These are phyloP conservation scores for Paramyrothecium sp. DNA, from an alignment of 2,329 filamentous ascomycete genomes.

Conservation along the genomic window DNA sequence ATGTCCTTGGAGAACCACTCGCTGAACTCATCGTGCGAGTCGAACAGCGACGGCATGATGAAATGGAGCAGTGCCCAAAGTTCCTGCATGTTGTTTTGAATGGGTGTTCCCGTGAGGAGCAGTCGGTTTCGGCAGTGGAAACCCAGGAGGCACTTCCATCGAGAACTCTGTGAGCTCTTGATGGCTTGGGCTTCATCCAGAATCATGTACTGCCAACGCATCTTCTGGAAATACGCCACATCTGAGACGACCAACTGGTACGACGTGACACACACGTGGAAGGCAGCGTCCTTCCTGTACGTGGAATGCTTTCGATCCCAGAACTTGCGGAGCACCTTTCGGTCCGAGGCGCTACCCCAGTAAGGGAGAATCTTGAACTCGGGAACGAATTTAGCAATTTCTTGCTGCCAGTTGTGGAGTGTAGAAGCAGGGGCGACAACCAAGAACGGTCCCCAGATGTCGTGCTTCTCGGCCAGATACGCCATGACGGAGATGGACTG, in stretches of 20 bases:
- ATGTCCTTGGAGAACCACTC: constrained; percentile 97
- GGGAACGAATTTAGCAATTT: constrained; percentile 93
- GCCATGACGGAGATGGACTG: constrained; percentile 99
- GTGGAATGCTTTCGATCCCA: constrained; percentile 98
- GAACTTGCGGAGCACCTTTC: constrained; percentile 96
- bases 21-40: constrained; percentile 88
- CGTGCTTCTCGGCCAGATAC: constrained; percentile 94
- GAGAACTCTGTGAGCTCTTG: constrained; percentile 93
- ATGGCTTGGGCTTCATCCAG: constrained; percentile 98
- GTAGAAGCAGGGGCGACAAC: constrained; percentile 96
- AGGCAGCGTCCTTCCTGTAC: constrained; percentile 88
- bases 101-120: constrained; percentile 91
- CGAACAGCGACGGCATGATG: constrained; percentile 99
- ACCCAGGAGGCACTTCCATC: constrained; percentile 92
- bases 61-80: constrained; percentile 97
- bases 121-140: constrained; percentile 96
- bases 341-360: constrained; percentile 92
- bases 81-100: constrained; percentile 99
- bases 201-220: constrained; percentile 99
- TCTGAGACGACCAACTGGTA: constrained; percentile 97
- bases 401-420: constrained; percentile 98
- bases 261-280: constrained; percentile 94
- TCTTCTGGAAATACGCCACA: constrained; percentile 97
- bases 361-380: constrained; percentile 94
- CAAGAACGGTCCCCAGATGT: constrained; percentile 96